Evolutionary conservation across 2,329 filamentous ascomycete species (phyloP).

Genomic region (Beauveria sp.): DNA sequence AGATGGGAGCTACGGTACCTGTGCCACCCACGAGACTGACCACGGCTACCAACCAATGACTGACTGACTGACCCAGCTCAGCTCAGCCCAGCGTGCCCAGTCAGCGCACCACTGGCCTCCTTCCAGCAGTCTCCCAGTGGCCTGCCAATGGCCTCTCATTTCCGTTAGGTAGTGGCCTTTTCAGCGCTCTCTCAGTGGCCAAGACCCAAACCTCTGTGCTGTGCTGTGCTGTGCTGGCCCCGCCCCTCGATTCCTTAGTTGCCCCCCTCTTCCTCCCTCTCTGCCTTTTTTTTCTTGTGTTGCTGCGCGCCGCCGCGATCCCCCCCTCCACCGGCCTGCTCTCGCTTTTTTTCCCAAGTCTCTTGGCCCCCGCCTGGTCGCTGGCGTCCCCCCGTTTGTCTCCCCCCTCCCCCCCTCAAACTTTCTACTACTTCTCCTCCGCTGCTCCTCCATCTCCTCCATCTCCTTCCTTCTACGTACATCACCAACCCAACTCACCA

Average conservation of each 20-base stretch:
- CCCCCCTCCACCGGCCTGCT: neutral
- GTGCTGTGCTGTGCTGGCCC: neutral
- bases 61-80: neutral
- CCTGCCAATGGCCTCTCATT: neutral
- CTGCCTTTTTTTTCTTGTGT: neutral
- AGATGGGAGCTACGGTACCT: constrained; percentile 2
- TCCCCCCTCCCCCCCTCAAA: constrained; percentile 8
- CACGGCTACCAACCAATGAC: neutral
- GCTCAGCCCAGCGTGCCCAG: neutral
- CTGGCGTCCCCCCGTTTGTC: neutral
- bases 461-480: neutral
- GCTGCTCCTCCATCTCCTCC: constrained; percentile 5
- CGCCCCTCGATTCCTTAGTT: constrained; percentile 1
- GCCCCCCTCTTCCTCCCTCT: constrained; percentile 6
- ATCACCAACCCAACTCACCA: constrained; percentile 5
- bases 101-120: neutral
- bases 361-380: constrained; percentile 7
- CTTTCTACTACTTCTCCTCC: constrained; percentile 9
- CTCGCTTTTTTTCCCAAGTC: constrained; percentile 5
- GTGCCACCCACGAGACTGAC: neutral
- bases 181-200: neutral
- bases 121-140: neutral
- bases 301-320: neutral
- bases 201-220: neutral
- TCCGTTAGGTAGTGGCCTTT: neutral